Evolutionary conservation across 2,329 filamentous ascomycete genomes (phyloP).

Genomic region (Hawksworthiomyces lignivorus): DNA sequence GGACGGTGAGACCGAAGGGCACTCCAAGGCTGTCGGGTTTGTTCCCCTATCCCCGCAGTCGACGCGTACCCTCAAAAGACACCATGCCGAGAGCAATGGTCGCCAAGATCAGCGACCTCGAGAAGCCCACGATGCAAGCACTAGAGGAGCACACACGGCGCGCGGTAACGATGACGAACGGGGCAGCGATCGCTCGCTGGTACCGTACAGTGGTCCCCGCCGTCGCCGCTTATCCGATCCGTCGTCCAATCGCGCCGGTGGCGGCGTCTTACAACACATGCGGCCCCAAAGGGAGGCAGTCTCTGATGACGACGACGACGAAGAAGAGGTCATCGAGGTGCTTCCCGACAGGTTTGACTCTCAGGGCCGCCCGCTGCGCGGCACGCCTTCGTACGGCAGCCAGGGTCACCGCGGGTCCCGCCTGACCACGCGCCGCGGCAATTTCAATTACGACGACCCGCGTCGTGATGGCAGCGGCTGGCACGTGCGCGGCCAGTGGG

Average conservation of each 20-base stretch:
- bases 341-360: constrained; percentile 41
- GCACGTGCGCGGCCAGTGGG: constrained; percentile 36
- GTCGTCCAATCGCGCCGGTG: too few species aligned
- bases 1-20: constrained; percentile 12
- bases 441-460: constrained; percentile 31
- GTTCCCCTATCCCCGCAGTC: constrained; percentile 43
- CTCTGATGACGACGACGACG: constrained; percentile 14
- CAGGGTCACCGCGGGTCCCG: constrained; percentile 1
- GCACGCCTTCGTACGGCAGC: background rate
- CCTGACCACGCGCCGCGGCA: constrained; percentile 32
- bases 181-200: too few species aligned
- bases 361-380: constrained; percentile 31
- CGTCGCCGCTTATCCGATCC: background rate
- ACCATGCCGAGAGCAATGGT: constrained; percentile 25
- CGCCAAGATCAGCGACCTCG: too few species aligned
- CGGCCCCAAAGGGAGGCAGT: too few species aligned
- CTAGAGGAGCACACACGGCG: too few species aligned
- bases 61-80: constrained; percentile 35
- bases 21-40: constrained; percentile 36
- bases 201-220: too few species aligned
- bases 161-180: too few species aligned
- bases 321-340: constrained; percentile 33
- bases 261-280: too few species aligned
- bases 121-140: too few species aligned
- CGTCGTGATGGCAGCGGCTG: constrained; percentile 23